These are phyloP conservation scores for Cucumis sativus DNA, from an alignment of 306 rosid species.

Conservation along the genomic window Cucumber_9930_V3 NC_026660.2:30039501-30040000, in stretches of 20 bases:
- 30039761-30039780: not conserved
- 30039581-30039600: not conserved
- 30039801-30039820: not conserved
- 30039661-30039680: not conserved
- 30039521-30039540: not conserved
- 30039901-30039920: not conserved
- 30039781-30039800: not conserved
- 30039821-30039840: not conserved
- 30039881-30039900: not conserved
- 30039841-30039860: not conserved
- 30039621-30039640: not conserved
- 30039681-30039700: not conserved
- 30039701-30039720: not conserved
- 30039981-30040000: not conserved
- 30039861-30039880: not conserved
- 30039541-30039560: not conserved
- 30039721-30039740: not conserved
- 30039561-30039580: not conserved
- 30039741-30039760: not conserved
- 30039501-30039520: not conserved
- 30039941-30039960: not conserved
- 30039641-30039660: not conserved
- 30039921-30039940: not conserved
- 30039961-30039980: not conserved
- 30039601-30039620: not conserved